Evolutionary conservation across 148 eudicot genomes (phyloP), one percentile per base, ranked within the genome.

Genomic region (Dysphania ambrosioides): DNA sequence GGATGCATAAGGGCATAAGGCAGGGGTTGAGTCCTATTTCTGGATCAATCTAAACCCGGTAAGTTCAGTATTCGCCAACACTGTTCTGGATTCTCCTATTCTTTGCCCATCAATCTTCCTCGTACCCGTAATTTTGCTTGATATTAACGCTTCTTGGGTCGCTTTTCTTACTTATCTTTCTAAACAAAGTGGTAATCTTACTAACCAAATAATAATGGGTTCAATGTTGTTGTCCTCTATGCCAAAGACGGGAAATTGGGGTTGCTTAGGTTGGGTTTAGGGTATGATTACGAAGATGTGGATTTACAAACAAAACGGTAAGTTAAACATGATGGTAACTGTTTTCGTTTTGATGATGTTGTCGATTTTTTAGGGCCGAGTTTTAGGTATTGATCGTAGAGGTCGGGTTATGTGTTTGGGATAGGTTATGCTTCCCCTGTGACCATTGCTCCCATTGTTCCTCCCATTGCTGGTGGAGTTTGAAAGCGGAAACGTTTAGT

Each of bases 311-410:
- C 16, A 47, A 18, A 47, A 47, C 16, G 77, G 77, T 49, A 66
- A 49, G 18, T 57, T 31, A 30, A 66, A 1, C 72, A 78, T 78
- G 77, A 78, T 29, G 81, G 81, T 18, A 66, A 55, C 41, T 53
- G 68, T 1, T 66, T 72, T 60, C 36, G 51, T 0, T 72, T 78
- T 35, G 77, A 78, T 47, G 81, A 78, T 18, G 58, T 78, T 78
- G 67, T 78, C 1, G 72, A 73, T 5, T 78, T 29, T 29, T 32
- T 72, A 58, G 53, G 68, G 77, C 16, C 59, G 73, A 59, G 3
- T 72, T 9, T 72, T 72, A 26, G 73, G 77, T 1, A 58, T 72
- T 72, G 73, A 73, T 66, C 68, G 68, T n/a, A 66, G 72, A 41
- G 77, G 81, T 6, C 36, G 77, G 68, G 60, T 78, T 72, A 42